These are phyloP conservation scores for Coemansia sp. DNA, from an alignment of 192 early-diverging fungal genomes.

Conservation along the genomic window DNA sequence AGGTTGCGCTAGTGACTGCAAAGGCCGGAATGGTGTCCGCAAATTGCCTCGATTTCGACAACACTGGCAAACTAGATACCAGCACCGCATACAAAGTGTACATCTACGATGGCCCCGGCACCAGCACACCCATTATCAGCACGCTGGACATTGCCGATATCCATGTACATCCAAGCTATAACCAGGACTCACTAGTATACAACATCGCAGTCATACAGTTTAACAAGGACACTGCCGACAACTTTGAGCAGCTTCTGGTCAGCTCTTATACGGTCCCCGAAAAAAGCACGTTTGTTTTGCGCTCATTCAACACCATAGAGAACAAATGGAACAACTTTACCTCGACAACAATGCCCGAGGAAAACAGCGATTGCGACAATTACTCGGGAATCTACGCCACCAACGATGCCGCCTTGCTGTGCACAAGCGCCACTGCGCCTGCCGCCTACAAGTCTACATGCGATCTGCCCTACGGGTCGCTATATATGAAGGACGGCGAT, in stretches of 20 bases:
- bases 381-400: neutral
- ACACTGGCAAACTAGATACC: neutral
- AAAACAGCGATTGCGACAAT: neutral
- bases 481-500: neutral
- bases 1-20: slow-evolving; percentile 1
- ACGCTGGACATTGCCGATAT: slow-evolving; percentile 2
- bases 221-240: slow-evolving; percentile 8
- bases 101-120: neutral
- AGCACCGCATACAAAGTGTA: slow-evolving; percentile 1
- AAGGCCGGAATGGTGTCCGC: slow-evolving; percentile 7
- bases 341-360: neutral
- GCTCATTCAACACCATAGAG: neutral
- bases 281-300: neutral
- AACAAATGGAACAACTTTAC: neutral
- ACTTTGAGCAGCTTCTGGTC: too few species aligned
- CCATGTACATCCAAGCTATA: slow-evolving; percentile 10
- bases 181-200: slow-evolving; percentile 4
- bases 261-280: slow-evolving; percentile 1
- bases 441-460: neutral
- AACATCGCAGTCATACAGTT: slow-evolving; percentile 17
- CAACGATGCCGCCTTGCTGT: neutral
- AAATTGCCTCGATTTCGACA: slow-evolving; percentile 6
- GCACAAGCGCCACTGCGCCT: neutral
- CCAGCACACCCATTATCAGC: neutral
- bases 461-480: neutral